Evolutionary conservation across 2,329 filamentous ascomycete species (phyloP), one percentile per base, ranked within the genome.

Genomic region (Colletotrichum cordylinicola): DNA sequence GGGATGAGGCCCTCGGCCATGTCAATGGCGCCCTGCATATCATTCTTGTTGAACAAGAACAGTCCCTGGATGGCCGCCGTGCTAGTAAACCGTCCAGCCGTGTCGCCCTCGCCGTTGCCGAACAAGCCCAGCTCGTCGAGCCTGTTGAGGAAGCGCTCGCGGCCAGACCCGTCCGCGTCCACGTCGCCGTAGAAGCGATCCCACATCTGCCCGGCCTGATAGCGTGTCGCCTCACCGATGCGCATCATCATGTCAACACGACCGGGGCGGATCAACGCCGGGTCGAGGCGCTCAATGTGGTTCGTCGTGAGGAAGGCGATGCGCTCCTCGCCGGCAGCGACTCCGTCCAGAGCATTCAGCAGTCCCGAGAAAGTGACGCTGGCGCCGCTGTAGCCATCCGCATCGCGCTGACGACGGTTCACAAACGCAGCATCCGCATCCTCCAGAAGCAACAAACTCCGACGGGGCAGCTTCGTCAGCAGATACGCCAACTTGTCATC

Each of bases 291-390:
- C 79, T 98, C 96, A 48, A 98, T 92, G 81, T 98, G 95, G 81
- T 99, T 99, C 24, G 96, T 98, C 3, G 97, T 99, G 77, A 98
- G 88, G 84, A 99, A 98, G 2, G 98, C 93, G 77, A 99, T 94
- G 69, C 97, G 92, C 86, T 98, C 96, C 83, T 98, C 97, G 15
- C 96, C 95, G 67, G 96, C 98, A 8, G 96, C 96, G n/a, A 98
- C 92, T 2, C 97, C 97, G 78, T 99, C 97, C 16, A 96, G 85
- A 0, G 94, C 94, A 80, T 96, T 96, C 48, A 98, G 87, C 24
- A 98, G 87, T 0, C 96, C 96, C 0, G 96, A 98, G 81, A 98
- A 98, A 0, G 97, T 99, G 29, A 98, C 96, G 21, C 94, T 97
- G 3, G 95, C 93, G 31, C 96, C 96, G 52, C 90, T 91, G 81